Conservation (phyloP, 2,329 filamentous ascomycete genomes). For the Cordyceps javanica region DNA sequence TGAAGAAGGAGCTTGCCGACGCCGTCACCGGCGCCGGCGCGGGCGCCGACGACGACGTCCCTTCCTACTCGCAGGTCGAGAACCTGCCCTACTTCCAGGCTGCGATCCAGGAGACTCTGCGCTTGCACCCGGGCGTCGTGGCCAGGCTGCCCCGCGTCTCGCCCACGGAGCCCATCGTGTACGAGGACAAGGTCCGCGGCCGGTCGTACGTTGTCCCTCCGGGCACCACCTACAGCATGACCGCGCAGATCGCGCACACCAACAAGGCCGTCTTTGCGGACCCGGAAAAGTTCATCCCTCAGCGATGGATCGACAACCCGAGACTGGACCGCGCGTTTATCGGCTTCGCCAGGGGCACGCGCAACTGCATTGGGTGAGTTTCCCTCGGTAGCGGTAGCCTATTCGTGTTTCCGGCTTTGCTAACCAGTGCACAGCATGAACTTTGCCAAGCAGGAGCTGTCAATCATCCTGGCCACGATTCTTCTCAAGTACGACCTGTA, state of each 20-base stretch:
- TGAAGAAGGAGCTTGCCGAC: slow-evolving; percentile 2
- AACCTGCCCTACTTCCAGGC: slow-evolving; percentile 8
- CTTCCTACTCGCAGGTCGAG: slow-evolving; percentile 4
- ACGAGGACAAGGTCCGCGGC: slow-evolving; percentile 22
- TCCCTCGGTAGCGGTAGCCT: not conserved
- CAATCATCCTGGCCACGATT: not conserved
- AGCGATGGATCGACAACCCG: slow-evolving; percentile 24
- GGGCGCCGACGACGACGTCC: not conserved
- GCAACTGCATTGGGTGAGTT: slow-evolving; percentile 1
- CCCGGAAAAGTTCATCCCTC: slow-evolving; percentile 32
- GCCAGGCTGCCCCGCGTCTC: slow-evolving; percentile 23
- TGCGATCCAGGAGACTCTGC: slow-evolving; percentile 9
- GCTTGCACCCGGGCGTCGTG: slow-evolving; percentile 21
- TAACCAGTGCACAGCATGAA: not conserved
- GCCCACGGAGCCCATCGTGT: slow-evolving; percentile 24
- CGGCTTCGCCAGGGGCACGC: not conserved
- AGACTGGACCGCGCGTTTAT: not conserved
- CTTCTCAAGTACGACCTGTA: slow-evolving; percentile 4
- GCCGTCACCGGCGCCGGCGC: not conserved
- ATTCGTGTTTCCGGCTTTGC: too few relatives aligned
- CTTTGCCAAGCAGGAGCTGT: slow-evolving; percentile 6
- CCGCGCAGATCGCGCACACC: slow-evolving; percentile 31
- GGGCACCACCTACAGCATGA: slow-evolving; percentile 34
- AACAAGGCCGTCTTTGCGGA: slow-evolving; percentile 34
- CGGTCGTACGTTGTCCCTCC: slow-evolving; percentile 22